phyloP scores from a whole-genome alignment of 805 yeast genomes.

The Hanseniaspora mollemarum region DNA sequence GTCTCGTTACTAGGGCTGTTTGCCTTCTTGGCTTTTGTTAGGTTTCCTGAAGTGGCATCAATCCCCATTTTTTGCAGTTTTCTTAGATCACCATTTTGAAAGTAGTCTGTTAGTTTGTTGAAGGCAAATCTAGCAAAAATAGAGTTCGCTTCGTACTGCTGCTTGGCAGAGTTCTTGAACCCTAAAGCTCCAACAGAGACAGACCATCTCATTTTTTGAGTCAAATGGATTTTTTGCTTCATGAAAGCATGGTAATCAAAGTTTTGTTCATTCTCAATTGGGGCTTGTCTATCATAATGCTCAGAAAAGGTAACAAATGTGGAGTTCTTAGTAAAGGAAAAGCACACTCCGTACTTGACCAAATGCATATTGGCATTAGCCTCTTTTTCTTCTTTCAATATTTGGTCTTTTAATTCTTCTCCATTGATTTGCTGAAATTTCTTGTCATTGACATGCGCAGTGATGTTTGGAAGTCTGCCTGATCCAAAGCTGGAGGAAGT shows the following conservation, averaged over 20 bases:
- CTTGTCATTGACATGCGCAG: neutral
- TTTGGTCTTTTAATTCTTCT: conserved; percentile 14
- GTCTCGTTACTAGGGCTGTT: neutral
- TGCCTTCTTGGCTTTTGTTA: conserved; percentile 19
- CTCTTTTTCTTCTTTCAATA: conserved; percentile 5
- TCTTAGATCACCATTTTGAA: conserved; percentile 9
- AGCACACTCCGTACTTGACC: conserved; percentile 7
- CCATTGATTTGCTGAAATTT: conserved; percentile 1
- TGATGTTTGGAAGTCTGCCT: neutral
- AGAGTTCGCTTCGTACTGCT: conserved; percentile 8
- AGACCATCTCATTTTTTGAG: conserved; percentile 6
- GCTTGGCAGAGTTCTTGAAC: conserved; percentile 11
- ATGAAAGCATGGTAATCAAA: conserved; percentile 12
- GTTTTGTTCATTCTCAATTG: neutral
- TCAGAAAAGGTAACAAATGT: conserved; percentile 9
- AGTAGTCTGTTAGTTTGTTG: conserved; percentile 9
- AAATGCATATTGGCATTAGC: conserved; percentile 5
- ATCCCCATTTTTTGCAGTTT: neutral
- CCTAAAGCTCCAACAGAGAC: conserved; percentile 10
- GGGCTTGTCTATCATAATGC: neutral
- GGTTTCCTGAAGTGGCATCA: conserved; percentile 3
- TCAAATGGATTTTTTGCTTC: conserved; percentile 4
- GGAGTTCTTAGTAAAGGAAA: conserved; percentile 1
- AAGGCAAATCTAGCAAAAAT: conserved; percentile 8
- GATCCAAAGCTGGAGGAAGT: no score